Conservation (phyloP, 805 yeast species). For the Isabelozyma heimii region DNA sequence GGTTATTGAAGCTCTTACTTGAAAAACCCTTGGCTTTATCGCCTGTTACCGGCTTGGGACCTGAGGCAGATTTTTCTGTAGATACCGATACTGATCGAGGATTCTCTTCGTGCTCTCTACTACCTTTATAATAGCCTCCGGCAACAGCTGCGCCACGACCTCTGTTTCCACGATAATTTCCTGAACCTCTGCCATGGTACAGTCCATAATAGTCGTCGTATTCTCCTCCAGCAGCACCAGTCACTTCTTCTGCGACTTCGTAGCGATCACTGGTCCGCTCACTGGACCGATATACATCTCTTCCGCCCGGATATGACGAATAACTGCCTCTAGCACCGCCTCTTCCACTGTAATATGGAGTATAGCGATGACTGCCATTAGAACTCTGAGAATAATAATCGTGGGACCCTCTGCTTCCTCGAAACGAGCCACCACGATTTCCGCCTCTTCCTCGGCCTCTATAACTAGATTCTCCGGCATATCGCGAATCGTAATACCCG, state of each 20-base stretch:
- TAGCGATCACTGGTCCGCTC: neutral
- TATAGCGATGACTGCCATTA: neutral
- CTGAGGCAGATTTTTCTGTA: neutral
- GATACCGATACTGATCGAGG: neutral
- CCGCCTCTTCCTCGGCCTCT: constrained; percentile 8
- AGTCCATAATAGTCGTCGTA: neutral
- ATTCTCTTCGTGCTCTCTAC: neutral
- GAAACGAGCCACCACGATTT: constrained; percentile 1
- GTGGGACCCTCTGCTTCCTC: constrained; percentile 1
- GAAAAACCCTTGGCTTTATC: neutral
- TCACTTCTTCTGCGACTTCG: neutral
- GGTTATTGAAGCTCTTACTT: constrained; percentile 15
- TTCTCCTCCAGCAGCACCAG: neutral
- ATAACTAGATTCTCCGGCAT: neutral
- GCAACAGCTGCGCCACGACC: constrained; percentile 1
- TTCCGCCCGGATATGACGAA: neutral
- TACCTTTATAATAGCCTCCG: constrained; percentile 4
- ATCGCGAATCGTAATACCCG: neutral
- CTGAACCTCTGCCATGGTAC: neutral
- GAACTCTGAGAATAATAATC: neutral
- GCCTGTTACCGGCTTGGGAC: neutral
- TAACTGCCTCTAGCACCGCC: neutral
- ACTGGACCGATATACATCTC: neutral
- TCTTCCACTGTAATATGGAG: neutral
- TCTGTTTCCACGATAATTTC: constrained; percentile 1